Evolutionary conservation across 129 eudicot species (phyloP), one percentile per base, ranked within the genome.

Genomic region (Chrysanthemum lavandulifolium): DNA sequence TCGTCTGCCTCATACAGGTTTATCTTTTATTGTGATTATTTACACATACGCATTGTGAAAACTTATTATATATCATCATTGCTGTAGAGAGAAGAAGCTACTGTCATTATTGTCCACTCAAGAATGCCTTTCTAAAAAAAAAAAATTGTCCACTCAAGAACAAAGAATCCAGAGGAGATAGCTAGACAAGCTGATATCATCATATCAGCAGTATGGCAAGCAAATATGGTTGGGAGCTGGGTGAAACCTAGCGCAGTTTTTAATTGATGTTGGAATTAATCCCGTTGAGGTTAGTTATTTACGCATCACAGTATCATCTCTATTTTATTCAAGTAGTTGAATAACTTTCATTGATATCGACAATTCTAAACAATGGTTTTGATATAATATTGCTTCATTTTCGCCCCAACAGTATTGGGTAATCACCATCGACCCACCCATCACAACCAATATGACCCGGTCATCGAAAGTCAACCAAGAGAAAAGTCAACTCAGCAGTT

Each of bases 221-320:
- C 98, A 18, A 88, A 94, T 82, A 94, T 94, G 96, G 97, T 94
- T 59, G 97, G 96, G 49, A 90, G 91, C 84, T 94, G 97, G 96
- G 88, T 94, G 67, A 94, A 94, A 85, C 97, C 97, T 55, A 93
- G 98, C n/a, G 83, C 98, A 4, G 96, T 19, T 94, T 47, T 56
- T 94, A 67, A 90, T 94, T 76, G 98, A 94, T 66, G 98, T 90
- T 73, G 98, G 98, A 16, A 90, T 94, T 43, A 94, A 90, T 82
- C 87, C 96, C 4, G 84, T 89, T 73, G 90, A 89, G 92, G 96
- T 89, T 52, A 78, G 84, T 72, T 31, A 10, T 14, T 49, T 43
- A 40, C 45, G 4, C 21, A 19, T 40, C 18, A 36, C 19, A 8
- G 13, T 13, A 12, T 52, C 10, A 5, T 73, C 14, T 2, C 51